These are phyloP conservation scores for Lumnitzera racemosa DNA, from an alignment of 345 rosid species.

Conservation along the genomic window DNA sequence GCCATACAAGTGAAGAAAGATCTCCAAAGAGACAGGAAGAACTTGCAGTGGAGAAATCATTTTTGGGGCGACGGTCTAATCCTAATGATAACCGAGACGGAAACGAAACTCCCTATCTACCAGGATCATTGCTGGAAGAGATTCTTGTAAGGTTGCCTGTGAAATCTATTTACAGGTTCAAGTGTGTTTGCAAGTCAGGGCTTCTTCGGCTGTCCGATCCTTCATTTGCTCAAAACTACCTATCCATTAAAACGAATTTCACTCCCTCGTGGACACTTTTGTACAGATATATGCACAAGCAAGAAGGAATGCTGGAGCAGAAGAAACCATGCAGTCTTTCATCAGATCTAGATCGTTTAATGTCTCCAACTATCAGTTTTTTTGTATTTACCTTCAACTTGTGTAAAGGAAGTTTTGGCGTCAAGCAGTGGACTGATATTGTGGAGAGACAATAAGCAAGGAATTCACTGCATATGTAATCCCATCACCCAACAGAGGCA, in stretches of 20 bases:
- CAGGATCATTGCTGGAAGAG: conserved; percentile 8
- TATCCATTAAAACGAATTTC: not conserved
- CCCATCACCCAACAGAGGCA: conserved; percentile 2
- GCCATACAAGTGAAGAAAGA: too few species aligned
- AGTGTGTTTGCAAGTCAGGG: conserved; percentile 7
- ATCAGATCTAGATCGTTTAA: not conserved
- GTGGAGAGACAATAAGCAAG: conserved; percentile 2
- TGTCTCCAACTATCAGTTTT: not conserved
- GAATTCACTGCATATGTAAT: conserved; percentile 2
- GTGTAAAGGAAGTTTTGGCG: not conserved
- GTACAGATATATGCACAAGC: not conserved
- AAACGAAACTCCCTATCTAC: not conserved
- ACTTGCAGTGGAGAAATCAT: too few species aligned
- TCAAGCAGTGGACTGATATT: conserved; percentile 5
- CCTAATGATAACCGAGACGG: too few species aligned
- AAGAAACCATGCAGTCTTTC: not conserved
- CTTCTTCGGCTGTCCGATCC: conserved; percentile 3
- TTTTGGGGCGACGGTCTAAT: too few species aligned
- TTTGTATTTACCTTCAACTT: not conserved
- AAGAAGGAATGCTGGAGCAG: not conserved
- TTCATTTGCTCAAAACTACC: not conserved
- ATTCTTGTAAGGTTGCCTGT: conserved; percentile 3
- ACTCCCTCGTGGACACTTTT: conserved; percentile 7
- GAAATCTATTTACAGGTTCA: conserved; percentile 6
- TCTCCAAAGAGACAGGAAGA: too few species aligned